phyloP scores from a whole-genome alignment of 2,329 filamentous ascomycete genomes.

The Paecilomyces dactylethromorphus region DNA sequence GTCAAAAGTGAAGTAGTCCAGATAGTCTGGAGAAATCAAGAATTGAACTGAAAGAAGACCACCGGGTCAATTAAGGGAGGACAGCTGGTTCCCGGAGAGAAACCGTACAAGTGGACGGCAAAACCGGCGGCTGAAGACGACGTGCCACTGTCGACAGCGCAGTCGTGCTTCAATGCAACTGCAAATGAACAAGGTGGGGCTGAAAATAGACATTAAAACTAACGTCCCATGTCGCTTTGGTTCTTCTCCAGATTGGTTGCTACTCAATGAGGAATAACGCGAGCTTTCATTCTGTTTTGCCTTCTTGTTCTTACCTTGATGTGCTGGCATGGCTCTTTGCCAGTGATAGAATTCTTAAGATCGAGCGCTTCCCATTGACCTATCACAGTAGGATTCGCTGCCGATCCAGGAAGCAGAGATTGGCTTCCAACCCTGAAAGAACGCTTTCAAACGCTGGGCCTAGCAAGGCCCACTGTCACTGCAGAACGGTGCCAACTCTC shows the following conservation, averaged over 20 bases:
- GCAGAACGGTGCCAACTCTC: slow-evolving; percentile 13
- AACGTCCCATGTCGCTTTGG: not conserved
- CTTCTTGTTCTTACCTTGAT: slow-evolving; percentile 46
- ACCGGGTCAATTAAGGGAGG: slow-evolving; percentile 1
- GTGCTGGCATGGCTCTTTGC: slow-evolving; percentile 81
- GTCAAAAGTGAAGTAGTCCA: slow-evolving; percentile 3
- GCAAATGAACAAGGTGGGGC: not conserved
- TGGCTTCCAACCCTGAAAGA: slow-evolving; percentile 12
- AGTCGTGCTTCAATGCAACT: slow-evolving; percentile 2
- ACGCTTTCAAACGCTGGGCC: slow-evolving; percentile 5
- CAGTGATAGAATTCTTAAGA: slow-evolving; percentile 66
- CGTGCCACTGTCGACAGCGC: not conserved
- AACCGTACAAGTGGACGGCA: slow-evolving; percentile 3
- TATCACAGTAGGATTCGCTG: slow-evolving; percentile 32
- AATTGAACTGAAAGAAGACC: not conserved
- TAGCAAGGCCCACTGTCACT: slow-evolving; percentile 12
- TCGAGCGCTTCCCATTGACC: slow-evolving; percentile 47
- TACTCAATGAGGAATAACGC: not conserved
- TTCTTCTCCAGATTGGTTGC: not conserved
- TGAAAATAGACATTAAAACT: slow-evolving; percentile 1
- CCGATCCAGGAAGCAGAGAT: slow-evolving; percentile 28
- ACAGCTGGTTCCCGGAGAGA: not conserved
- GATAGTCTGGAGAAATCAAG: not conserved
- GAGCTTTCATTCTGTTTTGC: slow-evolving; percentile 4
- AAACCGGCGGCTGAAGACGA: slow-evolving; percentile 1